These are phyloP conservation scores for Lactarius deliciosus DNA, from an alignment of 768 basidiomycete species.

Conservation along the genomic window DNA sequence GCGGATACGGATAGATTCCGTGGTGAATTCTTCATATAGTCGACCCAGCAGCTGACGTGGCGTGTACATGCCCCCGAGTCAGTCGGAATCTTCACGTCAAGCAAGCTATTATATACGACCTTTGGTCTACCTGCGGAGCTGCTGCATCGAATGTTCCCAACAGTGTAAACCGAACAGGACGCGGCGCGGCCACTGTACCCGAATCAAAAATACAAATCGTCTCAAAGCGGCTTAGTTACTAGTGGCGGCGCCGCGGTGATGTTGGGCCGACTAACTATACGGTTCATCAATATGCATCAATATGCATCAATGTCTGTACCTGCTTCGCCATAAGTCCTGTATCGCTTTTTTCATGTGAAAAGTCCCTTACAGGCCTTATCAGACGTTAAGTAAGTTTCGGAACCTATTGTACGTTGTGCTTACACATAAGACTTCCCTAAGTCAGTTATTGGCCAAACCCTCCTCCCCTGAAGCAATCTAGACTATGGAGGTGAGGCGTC, in stretches of 20 bases:
- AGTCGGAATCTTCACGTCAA: not conserved
- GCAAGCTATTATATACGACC: not conserved
- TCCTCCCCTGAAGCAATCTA: not conserved
- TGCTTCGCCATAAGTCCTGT: not conserved
- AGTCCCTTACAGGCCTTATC: not conserved
- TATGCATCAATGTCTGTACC: not conserved
- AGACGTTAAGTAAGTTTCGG: not conserved
- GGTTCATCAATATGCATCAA: not conserved
- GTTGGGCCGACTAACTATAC: not conserved
- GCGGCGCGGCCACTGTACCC: not conserved
- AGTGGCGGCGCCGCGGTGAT: not conserved
- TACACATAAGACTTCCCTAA: not conserved
- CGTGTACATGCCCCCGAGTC: not conserved
- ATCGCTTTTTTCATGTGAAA: not conserved
- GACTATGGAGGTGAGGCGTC: not conserved
- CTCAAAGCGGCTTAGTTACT: not conserved
- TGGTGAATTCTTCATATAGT: not conserved
- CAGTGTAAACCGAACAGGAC: not conserved
- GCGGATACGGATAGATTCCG: not conserved
- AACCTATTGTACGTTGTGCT: not conserved
- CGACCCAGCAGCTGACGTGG: not conserved
- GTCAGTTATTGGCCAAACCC: not conserved
- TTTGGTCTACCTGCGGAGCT: not conserved
- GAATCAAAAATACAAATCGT: no score
- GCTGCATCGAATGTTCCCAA: not conserved